These are phyloP conservation scores for Acacia pycnantha DNA, from an alignment of 331 rosid species.

Conservation along the genomic window DNA sequence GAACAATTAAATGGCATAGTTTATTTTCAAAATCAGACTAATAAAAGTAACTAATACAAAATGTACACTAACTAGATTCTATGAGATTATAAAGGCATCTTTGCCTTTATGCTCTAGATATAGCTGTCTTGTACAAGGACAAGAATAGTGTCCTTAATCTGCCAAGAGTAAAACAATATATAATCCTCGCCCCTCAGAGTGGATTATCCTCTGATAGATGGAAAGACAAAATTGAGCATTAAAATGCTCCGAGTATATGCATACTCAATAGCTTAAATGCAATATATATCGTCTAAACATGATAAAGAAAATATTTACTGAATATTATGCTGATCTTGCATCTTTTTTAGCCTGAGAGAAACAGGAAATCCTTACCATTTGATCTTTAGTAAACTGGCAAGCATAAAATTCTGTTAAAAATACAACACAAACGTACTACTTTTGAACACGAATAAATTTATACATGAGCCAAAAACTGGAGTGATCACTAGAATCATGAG, in stretches of 20 bases:
- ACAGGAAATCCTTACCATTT: not conserved
- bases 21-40: slow-evolving; percentile 2
- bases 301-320: not conserved
- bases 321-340: slow-evolving; percentile 3
- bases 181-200: no score
- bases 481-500: not conserved
- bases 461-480: not conserved
- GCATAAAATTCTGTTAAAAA: slow-evolving; percentile 11
- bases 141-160: slow-evolving; percentile 10
- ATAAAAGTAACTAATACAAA: slow-evolving; percentile 15
- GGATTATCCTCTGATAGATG: not conserved
- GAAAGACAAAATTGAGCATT: not conserved
- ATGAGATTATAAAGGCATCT: slow-evolving; percentile 4
- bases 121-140: slow-evolving; percentile 7
- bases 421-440: not conserved
- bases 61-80: slow-evolving; percentile 5
- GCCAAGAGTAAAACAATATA: slow-evolving; percentile 7
- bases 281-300: not conserved
- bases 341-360: not conserved
- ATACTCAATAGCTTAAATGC: slow-evolving; percentile 14
- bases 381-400: not conserved
- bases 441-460: slow-evolving; percentile 8
- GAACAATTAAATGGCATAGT: not conserved
- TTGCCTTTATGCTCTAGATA: slow-evolving; percentile 16
- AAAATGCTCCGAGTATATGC: slow-evolving; percentile 19